Conservation (phyloP, 2,329 filamentous ascomycete genomes). For the Fusarium lyarnte region DNA sequence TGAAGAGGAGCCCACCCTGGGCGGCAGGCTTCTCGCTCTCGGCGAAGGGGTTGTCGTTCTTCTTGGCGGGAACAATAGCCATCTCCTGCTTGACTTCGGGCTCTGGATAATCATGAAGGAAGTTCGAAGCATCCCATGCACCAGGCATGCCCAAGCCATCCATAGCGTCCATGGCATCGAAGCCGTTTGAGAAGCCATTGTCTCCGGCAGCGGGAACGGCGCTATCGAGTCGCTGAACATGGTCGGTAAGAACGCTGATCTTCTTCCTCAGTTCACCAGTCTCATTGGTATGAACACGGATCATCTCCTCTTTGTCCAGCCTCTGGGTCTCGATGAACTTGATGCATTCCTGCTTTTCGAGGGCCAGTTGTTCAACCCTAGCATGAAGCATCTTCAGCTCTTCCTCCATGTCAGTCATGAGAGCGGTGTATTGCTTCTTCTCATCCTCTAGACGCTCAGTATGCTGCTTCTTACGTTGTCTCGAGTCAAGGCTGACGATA, state of each 20-base stretch:
- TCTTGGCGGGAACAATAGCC: constrained; percentile 64
- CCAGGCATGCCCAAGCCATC: constrained; percentile 83
- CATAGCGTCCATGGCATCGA: constrained; percentile 85
- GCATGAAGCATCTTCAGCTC: constrained; percentile 74
- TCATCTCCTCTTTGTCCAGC: constrained; percentile 91
- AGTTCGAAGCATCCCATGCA: constrained; percentile 79
- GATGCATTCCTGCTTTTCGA: constrained; percentile 78
- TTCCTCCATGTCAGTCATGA: constrained; percentile 82
- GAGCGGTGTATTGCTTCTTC: constrained; percentile 87
- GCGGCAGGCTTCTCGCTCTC: constrained; percentile 73
- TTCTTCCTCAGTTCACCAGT: constrained; percentile 92
- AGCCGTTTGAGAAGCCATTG: constrained; percentile 74
- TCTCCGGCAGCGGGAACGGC: constrained; percentile 60
- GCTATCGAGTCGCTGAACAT: constrained; percentile 76
- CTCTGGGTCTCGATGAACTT: constrained; percentile 80
- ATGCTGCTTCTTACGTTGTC: constrained; percentile 97
- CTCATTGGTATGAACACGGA: constrained; percentile 88
- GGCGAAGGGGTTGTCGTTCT: constrained; percentile 52
- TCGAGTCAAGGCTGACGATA: constrained; percentile 80
- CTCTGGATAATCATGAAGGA: constrained; percentile 77
- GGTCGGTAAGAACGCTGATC: constrained; percentile 81
- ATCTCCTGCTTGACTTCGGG: constrained; percentile 69
- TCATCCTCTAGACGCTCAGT: constrained; percentile 96
- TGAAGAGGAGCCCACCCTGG: constrained; percentile 85
- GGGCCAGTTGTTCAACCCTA: constrained; percentile 75